Base-by-base conservation (phyloP, 2,329 filamentous ascomycete species). In the Ophiostoma angusticollis region DNA sequence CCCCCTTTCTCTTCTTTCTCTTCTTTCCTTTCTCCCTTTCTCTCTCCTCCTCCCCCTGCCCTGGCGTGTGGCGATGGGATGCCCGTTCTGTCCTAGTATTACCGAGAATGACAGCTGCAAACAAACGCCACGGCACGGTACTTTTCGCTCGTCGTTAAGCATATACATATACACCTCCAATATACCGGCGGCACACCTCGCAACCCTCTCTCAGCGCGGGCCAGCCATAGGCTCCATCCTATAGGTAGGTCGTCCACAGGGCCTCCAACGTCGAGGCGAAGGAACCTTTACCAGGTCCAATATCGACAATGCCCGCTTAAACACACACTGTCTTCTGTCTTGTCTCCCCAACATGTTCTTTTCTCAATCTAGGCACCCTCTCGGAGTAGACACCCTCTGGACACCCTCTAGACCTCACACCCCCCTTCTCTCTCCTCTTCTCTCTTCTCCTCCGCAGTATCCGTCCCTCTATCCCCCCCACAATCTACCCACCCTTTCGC, bases 251-350 rank as follows among this genome's bases (percentile, higher is more conserved):
- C 30, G 31, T 37, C 39, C 28, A 24, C 27, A 42, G 37, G 33
- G 37, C 21, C 31, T 34, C 34, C 14, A 23, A 35, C 31, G 31
- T 37, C 37, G 28, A 40, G 35, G 35, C 37, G 40, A 45, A 34
- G 37, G 41, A 43, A 41, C 35, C 35, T 36, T n/a, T 43, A 39
- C 33, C 35, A 41, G 42, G 42, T 35, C 38, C n/a, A 34, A 44
- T 44, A 38, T 40, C 28, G 16, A 41, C 35, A 32, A 23, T 37
- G 37, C 24, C 33, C 37, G 33, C 40, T 45, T 39, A 37, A 38
- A 35, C 28, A n/a, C n/a, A n/a, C n/a, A 28, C 31, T 36, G 31
- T 18, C 17, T 21, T 21, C 16, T 4, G 4, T 23, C 22, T 22
- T 25, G 13, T 19, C 29, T 40, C 16, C 25, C 8, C 9, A 16